These are phyloP conservation scores for Hanseniaspora pseudoguilliermondii DNA, from an alignment of 805 yeast species.

Conservation along the genomic window DNA sequence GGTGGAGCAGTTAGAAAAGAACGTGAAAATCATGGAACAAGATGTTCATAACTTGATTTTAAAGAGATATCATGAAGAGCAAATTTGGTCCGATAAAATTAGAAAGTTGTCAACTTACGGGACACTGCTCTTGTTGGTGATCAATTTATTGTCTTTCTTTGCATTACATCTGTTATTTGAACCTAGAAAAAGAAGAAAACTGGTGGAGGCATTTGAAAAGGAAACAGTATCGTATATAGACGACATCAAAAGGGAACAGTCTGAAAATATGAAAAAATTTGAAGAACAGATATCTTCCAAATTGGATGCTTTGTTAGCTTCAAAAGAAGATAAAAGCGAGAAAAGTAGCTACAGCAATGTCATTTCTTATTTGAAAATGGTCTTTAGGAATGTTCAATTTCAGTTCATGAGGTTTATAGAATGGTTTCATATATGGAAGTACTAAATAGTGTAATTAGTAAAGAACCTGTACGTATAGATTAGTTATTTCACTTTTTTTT, in stretches of 20 bases:
- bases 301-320: conserved; percentile 4
- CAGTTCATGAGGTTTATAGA: too few species aligned
- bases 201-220: conserved; percentile 73
- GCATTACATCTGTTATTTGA: conserved; percentile 79
- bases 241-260: conserved; percentile 24
- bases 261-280: conserved; percentile 21
- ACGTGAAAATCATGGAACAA: conserved; percentile 57
- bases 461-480: too few species aligned
- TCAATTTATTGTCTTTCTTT: conserved; percentile 64
- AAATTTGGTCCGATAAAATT: conserved; percentile 94
- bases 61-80: conserved; percentile 90
- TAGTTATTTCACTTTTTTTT: too few species aligned
- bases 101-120: conserved; percentile 95
- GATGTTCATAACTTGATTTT: conserved; percentile 63
- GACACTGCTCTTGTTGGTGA: conserved; percentile 77
- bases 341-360: too few species aligned
- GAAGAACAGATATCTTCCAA: background rate
- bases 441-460: too few species aligned
- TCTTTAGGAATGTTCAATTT: too few species aligned
- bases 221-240: conserved; percentile 51
- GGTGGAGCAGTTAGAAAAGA: conserved; percentile 43
- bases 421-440: too few species aligned
- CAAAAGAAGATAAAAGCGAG: background rate
- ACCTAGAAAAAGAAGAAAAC: conserved; percentile 80
- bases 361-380: too few species aligned